Conservation (phyloP, 2,329 filamentous ascomycete genomes). For the Pseudogymnoascus sp. region DNA sequence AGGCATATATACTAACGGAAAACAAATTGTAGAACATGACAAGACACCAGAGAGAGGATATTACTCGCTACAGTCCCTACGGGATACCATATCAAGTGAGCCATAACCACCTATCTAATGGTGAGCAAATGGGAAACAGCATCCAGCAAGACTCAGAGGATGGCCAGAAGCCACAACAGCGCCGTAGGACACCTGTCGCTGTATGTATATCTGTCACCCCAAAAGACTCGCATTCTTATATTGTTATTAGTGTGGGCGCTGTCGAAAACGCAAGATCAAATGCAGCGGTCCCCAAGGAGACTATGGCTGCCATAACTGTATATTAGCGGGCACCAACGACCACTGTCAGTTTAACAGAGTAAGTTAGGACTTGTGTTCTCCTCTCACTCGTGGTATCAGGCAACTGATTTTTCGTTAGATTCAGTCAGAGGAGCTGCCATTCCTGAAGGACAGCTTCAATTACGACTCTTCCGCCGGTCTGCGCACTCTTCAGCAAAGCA, state of each 20-base stretch:
- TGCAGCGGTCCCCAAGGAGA: conserved; percentile 80
- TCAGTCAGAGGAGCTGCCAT: conserved; percentile 18
- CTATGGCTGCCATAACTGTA: conserved; percentile 82
- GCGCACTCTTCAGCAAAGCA: conserved; percentile 18
- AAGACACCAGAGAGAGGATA: conserved; percentile 11
- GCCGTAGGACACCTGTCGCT: conserved; percentile 43
- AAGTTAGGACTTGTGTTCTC: conserved; percentile 23
- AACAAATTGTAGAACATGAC: background rate
- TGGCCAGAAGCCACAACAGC: conserved; percentile 20
- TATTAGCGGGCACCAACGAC: conserved; percentile 55
- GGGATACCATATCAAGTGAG: conserved; percentile 22
- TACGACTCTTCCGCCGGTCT: conserved; percentile 18
- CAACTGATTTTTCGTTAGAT: background rate
- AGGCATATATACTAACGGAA: background rate
- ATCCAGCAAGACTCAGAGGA: conserved; percentile 20
- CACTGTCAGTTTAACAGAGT: conserved; percentile 78
- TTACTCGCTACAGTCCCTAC: conserved; percentile 19
- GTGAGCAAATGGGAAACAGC: conserved; percentile 11
- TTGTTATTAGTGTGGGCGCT: conserved; percentile 65
- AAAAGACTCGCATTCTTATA: background rate
- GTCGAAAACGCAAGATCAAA: conserved; percentile 87
- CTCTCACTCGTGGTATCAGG: background rate
- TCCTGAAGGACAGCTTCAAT: conserved; percentile 17
- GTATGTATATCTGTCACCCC: conserved; percentile 30
- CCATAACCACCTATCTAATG: conserved; percentile 20